Base-by-base conservation (phyloP, 2,329 filamentous ascomycete genomes). In the Trichophyton schoenleinii region DNA sequence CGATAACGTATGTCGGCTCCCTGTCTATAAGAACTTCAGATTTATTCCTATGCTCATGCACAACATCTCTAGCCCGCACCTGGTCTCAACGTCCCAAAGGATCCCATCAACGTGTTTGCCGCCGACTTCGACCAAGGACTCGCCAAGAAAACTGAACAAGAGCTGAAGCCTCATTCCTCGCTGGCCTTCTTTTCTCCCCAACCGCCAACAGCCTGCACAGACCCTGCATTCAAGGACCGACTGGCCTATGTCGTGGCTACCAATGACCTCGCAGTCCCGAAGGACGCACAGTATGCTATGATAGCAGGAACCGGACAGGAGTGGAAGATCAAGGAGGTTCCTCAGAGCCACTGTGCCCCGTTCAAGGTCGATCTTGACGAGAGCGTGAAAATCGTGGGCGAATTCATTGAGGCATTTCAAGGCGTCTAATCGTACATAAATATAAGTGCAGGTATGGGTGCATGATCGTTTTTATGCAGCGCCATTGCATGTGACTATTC, bases 261-360 rank as follows among this genome's bases (percentile, higher is more conserved):
- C 18, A n/a, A 62, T 22, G 63, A 64, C 25, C 22, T 57, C 13
- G 52, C 63, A 9, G 42, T 63, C 20, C 42, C 58, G n/a, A 58
- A 58, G n/a, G 55, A 8, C 31, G 55, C 31, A 3, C 55, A 58
- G 38, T 58, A 58, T 58, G 55, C 25, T 5, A 58, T 58, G 55
- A 58, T 58, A n/a, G 28, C 55, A 41, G 55, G 55, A 22, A 58
- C 55, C 7, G 55, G 55, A 3, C 55, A 58, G 20, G 31, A 38
- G 34, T 58, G 55, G 55, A 38, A 20, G 31, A 42, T 25, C 34
- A 58, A 58, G 18, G 55, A 58, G 55, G 31, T 42, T 15, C n/a
- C 18, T n/a, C 9, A 8, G 11, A 58, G 55, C 31, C 55, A 58
- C 38, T 58, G 55, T 58, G 55, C 55, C 7, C 31, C 55, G 9